These are phyloP conservation scores for Salvia splendens DNA, from an alignment of 257 asterid genomes.

Conservation along the genomic window DNA sequence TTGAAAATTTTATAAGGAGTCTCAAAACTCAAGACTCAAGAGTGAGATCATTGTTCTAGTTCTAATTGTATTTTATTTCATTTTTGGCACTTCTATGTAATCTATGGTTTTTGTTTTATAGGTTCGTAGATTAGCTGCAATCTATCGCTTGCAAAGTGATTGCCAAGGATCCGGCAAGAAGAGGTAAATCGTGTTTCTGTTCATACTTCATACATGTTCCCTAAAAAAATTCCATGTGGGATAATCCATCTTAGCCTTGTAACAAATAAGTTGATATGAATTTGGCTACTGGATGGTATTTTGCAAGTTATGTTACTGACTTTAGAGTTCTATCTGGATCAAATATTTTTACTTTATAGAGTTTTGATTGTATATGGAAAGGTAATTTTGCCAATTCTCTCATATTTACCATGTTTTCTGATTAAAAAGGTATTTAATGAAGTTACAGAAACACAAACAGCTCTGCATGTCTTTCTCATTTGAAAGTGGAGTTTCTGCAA, in stretches of 20 bases:
- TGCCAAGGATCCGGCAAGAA: constrained; percentile 87
- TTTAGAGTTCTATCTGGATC: constrained; percentile 7
- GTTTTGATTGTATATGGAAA: neutral
- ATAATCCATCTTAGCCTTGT: neutral
- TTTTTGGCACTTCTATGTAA: constrained; percentile 5
- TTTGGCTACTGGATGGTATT: neutral
- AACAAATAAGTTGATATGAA: neutral
- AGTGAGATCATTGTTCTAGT: neutral
- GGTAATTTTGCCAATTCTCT: constrained; percentile 2
- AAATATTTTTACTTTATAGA: neutral
- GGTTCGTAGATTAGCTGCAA: constrained; percentile 79
- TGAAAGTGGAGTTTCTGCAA: constrained; percentile 7
- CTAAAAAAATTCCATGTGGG: neutral
- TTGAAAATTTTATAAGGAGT: neutral
- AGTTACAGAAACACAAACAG: neutral
- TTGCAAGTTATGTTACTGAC: neutral
- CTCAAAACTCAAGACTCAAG: neutral
- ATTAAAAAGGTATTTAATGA: neutral
- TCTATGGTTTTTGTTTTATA: constrained; percentile 35
- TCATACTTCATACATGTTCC: constrained; percentile 11
- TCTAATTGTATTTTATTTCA: neutral
- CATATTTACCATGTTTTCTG: neutral
- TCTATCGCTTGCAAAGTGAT: constrained; percentile 71
- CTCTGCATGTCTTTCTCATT: neutral
- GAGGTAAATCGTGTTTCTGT: constrained; percentile 49